Evolutionary conservation across 257 asterid species (phyloP).

Genomic region (Linderniella brevidens): DNA sequence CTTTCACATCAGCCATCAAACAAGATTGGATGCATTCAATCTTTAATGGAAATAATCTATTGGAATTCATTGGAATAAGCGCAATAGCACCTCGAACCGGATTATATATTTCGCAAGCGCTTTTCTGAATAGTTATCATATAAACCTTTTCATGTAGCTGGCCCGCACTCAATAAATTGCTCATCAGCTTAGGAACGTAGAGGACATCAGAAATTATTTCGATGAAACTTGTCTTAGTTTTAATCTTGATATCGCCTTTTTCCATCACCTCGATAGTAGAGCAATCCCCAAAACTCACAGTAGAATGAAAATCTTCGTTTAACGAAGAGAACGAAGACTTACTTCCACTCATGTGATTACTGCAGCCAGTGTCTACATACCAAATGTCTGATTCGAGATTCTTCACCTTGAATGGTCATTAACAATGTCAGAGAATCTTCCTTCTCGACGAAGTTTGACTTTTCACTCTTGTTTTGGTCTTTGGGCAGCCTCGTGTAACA

Average conservation of each 20-base stretch:
- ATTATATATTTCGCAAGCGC: slow-evolving; percentile 8
- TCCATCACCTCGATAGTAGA: slow-evolving; percentile 4
- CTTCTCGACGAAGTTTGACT: not conserved
- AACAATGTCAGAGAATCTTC: not conserved
- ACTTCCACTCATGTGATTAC: slow-evolving; percentile 10
- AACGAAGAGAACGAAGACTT: not conserved
- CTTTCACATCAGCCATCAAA: not conserved
- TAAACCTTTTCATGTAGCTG: slow-evolving; percentile 2
- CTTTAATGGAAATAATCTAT: not conserved
- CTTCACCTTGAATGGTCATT: not conserved
- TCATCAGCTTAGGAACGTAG: slow-evolving; percentile 2
- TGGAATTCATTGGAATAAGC: not conserved
- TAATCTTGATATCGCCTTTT: slow-evolving; percentile 1
- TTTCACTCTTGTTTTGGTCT: not conserved
- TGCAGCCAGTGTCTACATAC: slow-evolving; percentile 10
- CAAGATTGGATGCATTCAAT: not conserved
- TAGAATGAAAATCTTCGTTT: not conserved
- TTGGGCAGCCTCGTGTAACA: slow-evolving; percentile 1
- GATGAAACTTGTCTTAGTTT: not conserved
- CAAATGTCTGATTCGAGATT: not conserved
- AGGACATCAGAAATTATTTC: slow-evolving; percentile 5
- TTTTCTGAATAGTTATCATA: not conserved
- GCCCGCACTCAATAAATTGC: slow-evolving; percentile 7
- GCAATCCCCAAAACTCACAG: not conserved
- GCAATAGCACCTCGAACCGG: not conserved